These are phyloP conservation scores for Baorangia bicolor DNA, from an alignment of 768 basidiomycete species.

Conservation along the genomic window DNA sequence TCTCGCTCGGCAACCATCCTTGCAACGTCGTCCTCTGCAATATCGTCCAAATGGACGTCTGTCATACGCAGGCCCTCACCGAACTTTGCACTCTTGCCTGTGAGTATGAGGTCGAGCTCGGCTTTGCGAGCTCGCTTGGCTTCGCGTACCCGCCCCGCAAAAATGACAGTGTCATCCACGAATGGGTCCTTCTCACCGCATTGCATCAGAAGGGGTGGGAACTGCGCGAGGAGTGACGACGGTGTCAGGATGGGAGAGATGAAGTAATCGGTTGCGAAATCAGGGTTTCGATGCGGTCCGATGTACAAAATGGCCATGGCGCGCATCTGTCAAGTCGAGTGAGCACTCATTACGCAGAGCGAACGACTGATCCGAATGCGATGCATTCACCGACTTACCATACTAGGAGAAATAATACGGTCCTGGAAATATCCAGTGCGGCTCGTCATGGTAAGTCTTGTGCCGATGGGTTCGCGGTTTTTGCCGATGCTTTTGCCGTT, in stretches of 20 bases:
- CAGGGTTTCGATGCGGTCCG: conserved; percentile 90
- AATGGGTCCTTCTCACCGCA: conserved; percentile 96
- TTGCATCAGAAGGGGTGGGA: conserved; percentile 91
- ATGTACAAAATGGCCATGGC: conserved; percentile 99
- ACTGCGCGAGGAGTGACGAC: conserved; percentile 77
- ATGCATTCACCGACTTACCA: conserved; percentile 58
- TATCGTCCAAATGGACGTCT: conserved; percentile 31
- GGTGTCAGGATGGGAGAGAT: conserved; percentile 95
- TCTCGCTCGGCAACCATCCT: conserved; percentile 59
- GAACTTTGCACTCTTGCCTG: conserved; percentile 60
- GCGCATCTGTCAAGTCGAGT: conserved; percentile 79
- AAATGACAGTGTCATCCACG: conserved; percentile 96
- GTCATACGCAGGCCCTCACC: conserved; percentile 68
- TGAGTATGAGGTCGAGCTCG: conserved; percentile 63
- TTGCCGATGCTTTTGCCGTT: conserved; percentile 30
- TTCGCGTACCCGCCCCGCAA: conserved; percentile 91
- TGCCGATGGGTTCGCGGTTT: conserved; percentile 69
- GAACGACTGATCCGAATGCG: conserved; percentile 1
- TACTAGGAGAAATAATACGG: conserved; percentile 88
- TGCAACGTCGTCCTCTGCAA: conserved; percentile 31
- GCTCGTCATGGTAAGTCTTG: conserved; percentile 92
- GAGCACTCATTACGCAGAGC: background rate
- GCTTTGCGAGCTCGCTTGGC: conserved; percentile 83
- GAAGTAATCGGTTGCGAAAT: conserved; percentile 93
- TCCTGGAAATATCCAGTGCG: conserved; percentile 93